phyloP scores from a whole-genome alignment of 1,284 basidiomycete genomes.

The Coniophora puteana region DNA sequence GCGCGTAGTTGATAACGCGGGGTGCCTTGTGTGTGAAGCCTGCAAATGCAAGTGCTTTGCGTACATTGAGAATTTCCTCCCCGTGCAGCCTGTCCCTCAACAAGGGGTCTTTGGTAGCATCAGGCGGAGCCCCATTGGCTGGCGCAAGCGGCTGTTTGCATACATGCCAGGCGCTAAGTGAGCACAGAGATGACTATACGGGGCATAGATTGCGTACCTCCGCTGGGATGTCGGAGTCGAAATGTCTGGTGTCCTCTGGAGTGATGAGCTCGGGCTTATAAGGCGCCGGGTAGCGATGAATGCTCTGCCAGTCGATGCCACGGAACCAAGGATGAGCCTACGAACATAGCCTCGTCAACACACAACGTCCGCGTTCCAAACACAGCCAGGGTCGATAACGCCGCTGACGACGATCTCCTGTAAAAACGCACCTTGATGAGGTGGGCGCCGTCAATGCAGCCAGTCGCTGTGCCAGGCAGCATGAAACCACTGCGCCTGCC shows the following conservation, averaged over 20 bases:
- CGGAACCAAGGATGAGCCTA: conserved; percentile 86
- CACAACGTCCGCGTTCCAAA: conserved; percentile 13
- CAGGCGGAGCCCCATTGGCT: conserved; percentile 79
- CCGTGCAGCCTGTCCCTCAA: conserved; percentile 84
- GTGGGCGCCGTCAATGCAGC: conserved; percentile 78
- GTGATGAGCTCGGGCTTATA: conserved; percentile 80
- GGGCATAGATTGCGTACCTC: conserved; percentile 59
- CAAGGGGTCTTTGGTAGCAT: conserved; percentile 86
- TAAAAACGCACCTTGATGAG: conserved; percentile 69
- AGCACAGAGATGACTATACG: conserved; percentile 19
- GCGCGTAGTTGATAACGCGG: conserved; percentile 67
- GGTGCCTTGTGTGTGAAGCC: conserved; percentile 88
- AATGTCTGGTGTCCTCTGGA: conserved; percentile 86
- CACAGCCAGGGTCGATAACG: too few relatives aligned
- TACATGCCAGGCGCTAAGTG: conserved; percentile 22
- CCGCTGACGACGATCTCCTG: too few relatives aligned
- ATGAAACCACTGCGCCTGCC: conserved; percentile 75
- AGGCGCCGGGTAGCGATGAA: conserved; percentile 79
- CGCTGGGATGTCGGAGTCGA: conserved; percentile 89
- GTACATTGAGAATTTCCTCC: conserved; percentile 80
- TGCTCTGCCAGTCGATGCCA: conserved; percentile 81
- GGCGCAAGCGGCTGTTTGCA: conserved; percentile 76
- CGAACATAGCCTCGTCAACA: conserved; percentile 19
- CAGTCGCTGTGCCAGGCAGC: conserved; percentile 38
- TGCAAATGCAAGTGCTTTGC: conserved; percentile 88